Evolutionary conservation across 1,284 basidiomycete species (phyloP), one percentile per base, ranked within the genome.

Genomic region (Phellopilus nigrolimitatus): DNA sequence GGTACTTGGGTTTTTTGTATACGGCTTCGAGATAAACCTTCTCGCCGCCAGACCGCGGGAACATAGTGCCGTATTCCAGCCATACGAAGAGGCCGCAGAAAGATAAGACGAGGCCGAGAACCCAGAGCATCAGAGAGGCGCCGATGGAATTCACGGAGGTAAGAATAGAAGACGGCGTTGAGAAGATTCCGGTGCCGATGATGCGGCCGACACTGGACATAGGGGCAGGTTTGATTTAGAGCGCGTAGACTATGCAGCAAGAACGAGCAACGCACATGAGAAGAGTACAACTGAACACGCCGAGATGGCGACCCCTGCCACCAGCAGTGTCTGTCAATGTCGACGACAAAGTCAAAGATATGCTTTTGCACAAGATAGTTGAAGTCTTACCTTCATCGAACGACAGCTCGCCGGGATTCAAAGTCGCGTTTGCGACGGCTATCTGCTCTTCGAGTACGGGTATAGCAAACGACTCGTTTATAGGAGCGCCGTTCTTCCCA

Each of bases 151-250:
- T 72, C 0, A 76, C 73, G 0, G 73, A 70, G 0, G 57, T 62
- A 25, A 80, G 59, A 57, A 83, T 82, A 0, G 76, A 78, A 0
- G 78, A 78, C 0, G 80, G 78, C 0, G 80, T 82, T 0, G 80
- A 79, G 64, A 83, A 83, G 51, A 82, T 79, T 5, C 80, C 80
- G 0, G 80, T 80, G 0, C 81, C 81, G 43, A 81, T 78, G 46
- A 81, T 74, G 22, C 68, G 65, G 1, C 78, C 78, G 27, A 80
- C 71, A 28, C 74, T 75, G 57, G 1, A 30, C 13, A 10, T 43
- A 1, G 8, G 41, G 8, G 19, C 21, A 31, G 28, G 21, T 37
- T n/a, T n/a, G n/a, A n/a, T n/a, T n/a, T n/a, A n/a, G n/a, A n/a
- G n/a, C n/a, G n/a, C n/a, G 12, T 8, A 37, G 7, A 15, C 19